phyloP scores from a whole-genome alignment of 2,329 filamentous ascomycete species.

The Penicillium sp. region DNA sequence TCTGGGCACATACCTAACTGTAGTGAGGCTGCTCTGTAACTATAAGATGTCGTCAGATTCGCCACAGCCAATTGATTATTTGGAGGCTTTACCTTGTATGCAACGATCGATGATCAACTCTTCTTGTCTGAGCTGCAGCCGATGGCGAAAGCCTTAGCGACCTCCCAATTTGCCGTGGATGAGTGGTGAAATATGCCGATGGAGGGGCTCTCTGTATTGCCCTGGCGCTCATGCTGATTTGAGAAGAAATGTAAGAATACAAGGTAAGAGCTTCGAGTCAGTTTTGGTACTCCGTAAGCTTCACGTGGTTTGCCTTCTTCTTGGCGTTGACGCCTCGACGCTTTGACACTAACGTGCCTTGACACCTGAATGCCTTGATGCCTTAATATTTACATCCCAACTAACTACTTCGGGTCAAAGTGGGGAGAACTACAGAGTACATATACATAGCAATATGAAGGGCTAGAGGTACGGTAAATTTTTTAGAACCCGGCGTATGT shows the following conservation, averaged over 20 bases:
- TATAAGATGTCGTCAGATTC: neutral
- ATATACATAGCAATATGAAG: too few species aligned
- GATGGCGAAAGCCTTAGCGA: neutral
- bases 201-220: neutral
- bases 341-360: neutral
- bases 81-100: neutral
- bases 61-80: neutral
- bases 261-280: neutral
- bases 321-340: conserved; percentile 2
- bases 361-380: neutral
- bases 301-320: conserved; percentile 5
- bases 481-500: too few species aligned
- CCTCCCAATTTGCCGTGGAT: neutral
- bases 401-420: too few species aligned
- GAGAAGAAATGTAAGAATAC: neutral
- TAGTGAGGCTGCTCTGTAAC: neutral
- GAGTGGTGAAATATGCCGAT: neutral
- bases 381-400: neutral
- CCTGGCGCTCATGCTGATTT: conserved; percentile 1
- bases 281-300: neutral
- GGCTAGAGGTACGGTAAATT: too few species aligned
- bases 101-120: neutral
- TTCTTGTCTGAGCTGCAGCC: neutral
- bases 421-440: too few species aligned
- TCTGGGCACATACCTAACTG: neutral